Evolutionary conservation across 441 rosid genomes (phyloP), one percentile per base, ranked within the genome.

Genomic region (Croton setiger): DNA sequence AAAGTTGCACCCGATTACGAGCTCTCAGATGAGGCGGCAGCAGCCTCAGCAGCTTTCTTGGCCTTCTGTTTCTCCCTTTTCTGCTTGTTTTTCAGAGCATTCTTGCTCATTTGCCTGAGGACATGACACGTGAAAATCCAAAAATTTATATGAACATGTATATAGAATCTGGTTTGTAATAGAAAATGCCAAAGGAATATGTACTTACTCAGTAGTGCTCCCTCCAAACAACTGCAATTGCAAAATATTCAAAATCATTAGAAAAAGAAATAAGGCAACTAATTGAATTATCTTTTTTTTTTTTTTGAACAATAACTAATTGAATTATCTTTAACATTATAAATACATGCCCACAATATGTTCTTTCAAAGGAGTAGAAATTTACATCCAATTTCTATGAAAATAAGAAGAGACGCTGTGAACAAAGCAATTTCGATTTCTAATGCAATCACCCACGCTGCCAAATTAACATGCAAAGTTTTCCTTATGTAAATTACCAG

Each of bases 31-130:
- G 76, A 51, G 10, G 77, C 66, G 0, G 86, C 74, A 1, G 91
- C 90, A 20, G 72, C 81, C 66, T 80, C 91, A 0, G 87, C 74
- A 2, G 91, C 90, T 74, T 86, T 88, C 77, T 94, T 94, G 83
- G 87, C 91, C 74, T 77, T 84, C 36, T 83, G 90, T 73, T 89
- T 91, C 78, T 91, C 97, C 70, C 97, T 85, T 75, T 87, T 93
- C 81, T 91, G 91, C 89, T 91, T 94, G 93, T 94, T 94, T 73
- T 53, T 90, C 57, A 86, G 83, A 9, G 96, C 97, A 67, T 75
- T 90, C 80, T 94, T 94, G 86, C 98, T 91, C 93, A 87, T 69
- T 83, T 87, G 89, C 59, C 97, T 89, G 71, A 41, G 69, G 55
- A 63, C 66, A 60, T 12, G 53, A 20, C 18, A 7, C 18, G 53